Evolutionary conservation across 2,329 filamentous ascomycete genomes (phyloP).

Genomic region (Fusarium nanum): DNA sequence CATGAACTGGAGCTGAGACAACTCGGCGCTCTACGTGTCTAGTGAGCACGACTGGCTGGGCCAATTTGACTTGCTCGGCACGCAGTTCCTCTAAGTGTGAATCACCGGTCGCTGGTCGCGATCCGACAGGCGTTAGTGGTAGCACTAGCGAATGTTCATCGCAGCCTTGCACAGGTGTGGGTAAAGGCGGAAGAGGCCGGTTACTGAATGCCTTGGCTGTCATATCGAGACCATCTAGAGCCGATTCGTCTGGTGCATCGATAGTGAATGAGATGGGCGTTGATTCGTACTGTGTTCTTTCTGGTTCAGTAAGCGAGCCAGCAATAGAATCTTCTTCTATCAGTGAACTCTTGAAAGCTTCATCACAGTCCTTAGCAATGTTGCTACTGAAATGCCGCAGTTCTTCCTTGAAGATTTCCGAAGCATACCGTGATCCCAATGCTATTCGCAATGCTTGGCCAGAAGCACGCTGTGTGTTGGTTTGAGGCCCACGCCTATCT

Average conservation of each 20-base stretch:
- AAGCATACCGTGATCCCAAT: constrained; percentile 44
- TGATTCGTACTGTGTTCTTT: constrained; percentile 50
- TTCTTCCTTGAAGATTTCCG: constrained; percentile 73
- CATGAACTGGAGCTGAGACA: constrained; percentile 64
- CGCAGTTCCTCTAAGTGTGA: constrained; percentile 39
- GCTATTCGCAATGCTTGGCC: constrained; percentile 17
- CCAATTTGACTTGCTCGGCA: constrained; percentile 46
- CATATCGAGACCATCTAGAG: constrained; percentile 15
- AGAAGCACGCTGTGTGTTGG: constrained; percentile 16
- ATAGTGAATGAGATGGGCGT: constrained; percentile 59
- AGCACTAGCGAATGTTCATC: constrained; percentile 28
- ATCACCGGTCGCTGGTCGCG: constrained; percentile 45
- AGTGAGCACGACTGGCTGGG: constrained; percentile 49
- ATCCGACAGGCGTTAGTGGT: constrained; percentile 34
- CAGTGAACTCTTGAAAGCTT: constrained; percentile 82
- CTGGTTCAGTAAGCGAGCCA: constrained; percentile 50
- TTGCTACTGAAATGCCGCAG: constrained; percentile 85
- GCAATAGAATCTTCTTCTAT: constrained; percentile 55
- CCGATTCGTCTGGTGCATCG: constrained; percentile 48
- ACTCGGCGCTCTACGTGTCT: constrained; percentile 58
- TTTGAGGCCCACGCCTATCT: constrained; percentile 8
- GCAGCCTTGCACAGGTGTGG: constrained; percentile 47
- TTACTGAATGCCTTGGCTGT: constrained; percentile 57
- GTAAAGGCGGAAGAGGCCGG: constrained; percentile 64
- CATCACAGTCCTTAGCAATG: constrained; percentile 89